Conservation (phyloP, 495 filamentous ascomycete genomes). For the Penicillium subrubescens region DNA sequence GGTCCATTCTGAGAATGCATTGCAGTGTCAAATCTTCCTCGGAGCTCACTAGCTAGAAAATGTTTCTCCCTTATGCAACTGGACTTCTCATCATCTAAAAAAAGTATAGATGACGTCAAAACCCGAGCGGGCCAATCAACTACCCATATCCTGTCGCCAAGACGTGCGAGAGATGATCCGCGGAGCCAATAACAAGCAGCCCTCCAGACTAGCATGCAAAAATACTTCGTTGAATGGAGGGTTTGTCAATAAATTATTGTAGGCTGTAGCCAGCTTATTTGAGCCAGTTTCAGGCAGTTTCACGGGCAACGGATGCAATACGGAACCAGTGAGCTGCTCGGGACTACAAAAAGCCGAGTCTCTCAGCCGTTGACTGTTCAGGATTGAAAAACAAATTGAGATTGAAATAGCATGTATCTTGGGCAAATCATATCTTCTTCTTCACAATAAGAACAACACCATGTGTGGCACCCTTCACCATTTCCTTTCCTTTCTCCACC, state of each 20-base stretch:
- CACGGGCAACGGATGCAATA: neutral
- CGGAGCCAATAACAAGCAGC: neutral
- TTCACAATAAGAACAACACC: constrained; percentile 18
- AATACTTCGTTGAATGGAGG: neutral
- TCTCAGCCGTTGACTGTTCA: neutral
- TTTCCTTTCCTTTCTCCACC: constrained; percentile 21
- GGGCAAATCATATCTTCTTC: constrained; percentile 4
- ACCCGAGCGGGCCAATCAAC: neutral
- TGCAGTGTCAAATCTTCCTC: neutral
- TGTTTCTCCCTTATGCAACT: neutral
- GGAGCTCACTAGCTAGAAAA: neutral
- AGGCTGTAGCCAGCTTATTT: neutral
- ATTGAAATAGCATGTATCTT: neutral
- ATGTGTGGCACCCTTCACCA: constrained; percentile 3
- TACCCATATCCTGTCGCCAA: neutral
- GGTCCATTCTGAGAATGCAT: neutral
- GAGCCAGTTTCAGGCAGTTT: neutral
- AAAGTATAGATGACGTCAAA: neutral
- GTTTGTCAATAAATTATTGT: neutral
- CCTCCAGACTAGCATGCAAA: neutral
- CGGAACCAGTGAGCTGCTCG: neutral
- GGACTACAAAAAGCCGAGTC: neutral
- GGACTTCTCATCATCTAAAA: neutral
- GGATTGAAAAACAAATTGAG: neutral
- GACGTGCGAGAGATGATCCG: neutral